Evolutionary conservation across 805 yeast genomes (phyloP), one percentile per base, ranked within the genome.

Genomic region (Yarrowia sp.): DNA sequence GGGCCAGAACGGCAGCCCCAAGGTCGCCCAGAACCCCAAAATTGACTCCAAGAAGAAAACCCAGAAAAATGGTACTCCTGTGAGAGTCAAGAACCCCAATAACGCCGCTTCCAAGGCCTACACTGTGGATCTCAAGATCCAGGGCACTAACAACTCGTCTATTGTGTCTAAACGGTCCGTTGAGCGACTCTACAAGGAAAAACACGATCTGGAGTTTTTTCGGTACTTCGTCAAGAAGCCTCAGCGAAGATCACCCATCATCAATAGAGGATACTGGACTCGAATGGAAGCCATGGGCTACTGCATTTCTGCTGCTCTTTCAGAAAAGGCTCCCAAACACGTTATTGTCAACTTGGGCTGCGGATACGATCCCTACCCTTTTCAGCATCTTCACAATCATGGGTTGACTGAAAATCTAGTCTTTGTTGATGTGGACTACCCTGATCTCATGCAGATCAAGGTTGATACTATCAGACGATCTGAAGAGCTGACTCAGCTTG

Each of bases 141-240:
- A 90, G 77, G 92, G 91, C 3, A 90, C 97, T 2, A 90, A 91
- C 74, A 89, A 88, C 73, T 89, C 92, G 8, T 90, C 96, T 0
- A 90, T 91, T 61, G 92, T 89, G 0, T 89, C 95, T 2, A 90
- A 90, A 73, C 78, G 95, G 71, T 89, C 95, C 0, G 97, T 89
- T 1, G 96, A 91, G 73, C 79, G 82, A 72, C 77, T 89, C 11
- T 90, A 61, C 69, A 50, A 70, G 42, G 68, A 69, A 19, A 70
- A 12, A 5, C 46, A 43, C 61, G 75, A 69, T 71, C 74, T 22
- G 67, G 76, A 67, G 66, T 90, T 88, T 80, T 89, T 91, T 74
- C 82, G 86, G 69, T 81, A 82, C 72, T 90, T 90, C 78, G 96
- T 91, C 2, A 82, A 83, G 41, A 87, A 86, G 70, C 82, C 86